Evolutionary conservation across 345 rosid genomes (phyloP).

Genomic region (Anacardium occidentale): DNA sequence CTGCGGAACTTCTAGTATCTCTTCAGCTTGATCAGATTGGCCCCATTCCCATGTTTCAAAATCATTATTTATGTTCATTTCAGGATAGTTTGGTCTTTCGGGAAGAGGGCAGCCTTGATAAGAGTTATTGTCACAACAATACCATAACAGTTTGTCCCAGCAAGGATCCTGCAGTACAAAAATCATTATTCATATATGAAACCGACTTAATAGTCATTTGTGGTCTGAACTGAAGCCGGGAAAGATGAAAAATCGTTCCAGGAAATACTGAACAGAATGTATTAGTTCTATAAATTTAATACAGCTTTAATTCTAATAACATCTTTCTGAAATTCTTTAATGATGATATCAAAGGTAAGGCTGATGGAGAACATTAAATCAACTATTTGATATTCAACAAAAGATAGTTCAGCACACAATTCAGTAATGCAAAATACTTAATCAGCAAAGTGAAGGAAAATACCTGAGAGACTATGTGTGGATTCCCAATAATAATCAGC

Average conservation of each 20-base stretch:
- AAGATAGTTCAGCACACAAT: neutral
- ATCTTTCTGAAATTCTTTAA: neutral
- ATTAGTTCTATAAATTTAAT: no score
- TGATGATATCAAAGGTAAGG: neutral
- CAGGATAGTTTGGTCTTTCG: slow-evolving; percentile 21
- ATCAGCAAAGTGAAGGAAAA: neutral
- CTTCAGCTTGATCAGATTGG: neutral
- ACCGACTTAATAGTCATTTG: neutral
- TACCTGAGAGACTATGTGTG: slow-evolving; percentile 57
- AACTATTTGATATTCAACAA: no score
- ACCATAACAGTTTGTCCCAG: slow-evolving; percentile 51
- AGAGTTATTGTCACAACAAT: slow-evolving; percentile 45
- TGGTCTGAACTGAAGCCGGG: neutral
- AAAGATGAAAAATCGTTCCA: neutral
- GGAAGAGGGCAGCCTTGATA: slow-evolving; percentile 52
- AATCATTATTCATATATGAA: neutral
- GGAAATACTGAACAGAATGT: neutral
- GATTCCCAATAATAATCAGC: slow-evolving; percentile 54
- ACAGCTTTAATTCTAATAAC: neutral
- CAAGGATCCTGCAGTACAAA: slow-evolving; percentile 37
- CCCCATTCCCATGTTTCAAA: slow-evolving; percentile 12
- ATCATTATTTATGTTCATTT: slow-evolving; percentile 1
- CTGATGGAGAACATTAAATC: no score
- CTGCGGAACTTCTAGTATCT: neutral
- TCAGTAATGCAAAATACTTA: neutral